Base-by-base conservation (phyloP, 1,139 yeast species). In the Blastobotrys ciferrii region DNA sequence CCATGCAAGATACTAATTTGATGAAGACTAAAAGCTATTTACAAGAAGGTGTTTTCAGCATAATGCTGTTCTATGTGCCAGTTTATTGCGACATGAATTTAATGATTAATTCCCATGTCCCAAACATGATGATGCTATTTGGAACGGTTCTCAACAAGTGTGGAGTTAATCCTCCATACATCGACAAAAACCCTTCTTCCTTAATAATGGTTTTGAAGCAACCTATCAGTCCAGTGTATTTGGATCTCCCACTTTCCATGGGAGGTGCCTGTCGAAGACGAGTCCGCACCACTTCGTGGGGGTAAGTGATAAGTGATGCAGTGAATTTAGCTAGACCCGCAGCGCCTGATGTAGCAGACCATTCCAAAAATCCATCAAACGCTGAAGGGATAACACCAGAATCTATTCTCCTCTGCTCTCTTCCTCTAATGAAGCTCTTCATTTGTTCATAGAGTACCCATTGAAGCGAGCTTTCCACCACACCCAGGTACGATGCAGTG, bases 131-230 rank as follows among this genome's bases (percentile, higher is more conserved):
- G 64, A 94, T 89, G 59, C 96, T 87, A 68, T 92, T 94, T 2
- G 99, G 99, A 43, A 94, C 98, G 0, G 98, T 94, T 68, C 98
- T 80, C 70, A 94, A 77, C 60, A 94, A 74, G 69, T 94, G 99
- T 2, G 98, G 98, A 1, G 98, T 92, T 63, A 94, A 75, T 0
- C 99, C 99, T 52, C 99, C 96, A 64, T 94, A 94, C 91, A 94
- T 86, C 37, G 96, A 86, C 2, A 78, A 82, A 47, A 92, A 68
- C 0, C 99, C 98, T 70, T 94, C 98, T 64, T 92, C 97, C 61
- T 84, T 87, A 17, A 87, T 71, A 14, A 94, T 82, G 37, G 89
- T 72, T 60, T 75, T 80, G 73, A 94, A 91, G 60, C 96, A 87
- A 66, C 89, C 96, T 12, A 91, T 64, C 46, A 94, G 73, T 0